Base-by-base conservation (phyloP, 1,284 basidiomycete species). In the Peniophora sp. region DNA sequence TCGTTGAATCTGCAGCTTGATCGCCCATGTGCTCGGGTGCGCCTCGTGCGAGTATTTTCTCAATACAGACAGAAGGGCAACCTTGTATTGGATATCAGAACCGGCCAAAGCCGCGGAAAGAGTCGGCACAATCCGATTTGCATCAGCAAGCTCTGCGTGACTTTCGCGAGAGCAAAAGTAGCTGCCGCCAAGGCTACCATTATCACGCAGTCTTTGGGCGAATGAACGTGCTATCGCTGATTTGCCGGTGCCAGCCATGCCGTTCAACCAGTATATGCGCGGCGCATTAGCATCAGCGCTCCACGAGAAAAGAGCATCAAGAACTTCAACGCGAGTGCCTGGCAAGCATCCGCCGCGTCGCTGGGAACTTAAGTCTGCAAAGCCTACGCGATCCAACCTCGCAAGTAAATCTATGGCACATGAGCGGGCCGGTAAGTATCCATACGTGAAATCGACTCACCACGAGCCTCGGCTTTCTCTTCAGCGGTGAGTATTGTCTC, bases 171-270 rank as follows among this genome's bases (percentile, higher is more conserved):
- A 57, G 49, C 59, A 60, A 47, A 60, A 60, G 48, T 55, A 58
- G 23, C 49, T 57, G 5, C 48, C 59, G 10, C 49, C 58, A 10
- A 58, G 54, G 15, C 51, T 49, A 12, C 48, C 39, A 10, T 54
- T 34, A 14, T 37, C 24, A 3, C 53, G 43, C 14, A 53, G 41
- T n/a, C 42, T 20, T 14, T 41, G 24, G 43, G 52, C 51, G 18
- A 61, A 17, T 14, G 53, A 56, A 24, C 55, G 48, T 15, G 60
- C 55, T 24, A 62, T 58, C 2, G 57, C 56, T 5, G 60, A 54
- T 47, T 62, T 62, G 5, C 60, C 60, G 9, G 57, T 58, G 6
- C 60, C 60, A n/a, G 60, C 59, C 46, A 58, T 52, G n/a, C 60
- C 60, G 51, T 56, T 52, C 18, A 62, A 51, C 59, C 60, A 61